Conservation (phyloP, 2,329 filamentous ascomycete species). For the Pseudogymnoascus sp. region DNA sequence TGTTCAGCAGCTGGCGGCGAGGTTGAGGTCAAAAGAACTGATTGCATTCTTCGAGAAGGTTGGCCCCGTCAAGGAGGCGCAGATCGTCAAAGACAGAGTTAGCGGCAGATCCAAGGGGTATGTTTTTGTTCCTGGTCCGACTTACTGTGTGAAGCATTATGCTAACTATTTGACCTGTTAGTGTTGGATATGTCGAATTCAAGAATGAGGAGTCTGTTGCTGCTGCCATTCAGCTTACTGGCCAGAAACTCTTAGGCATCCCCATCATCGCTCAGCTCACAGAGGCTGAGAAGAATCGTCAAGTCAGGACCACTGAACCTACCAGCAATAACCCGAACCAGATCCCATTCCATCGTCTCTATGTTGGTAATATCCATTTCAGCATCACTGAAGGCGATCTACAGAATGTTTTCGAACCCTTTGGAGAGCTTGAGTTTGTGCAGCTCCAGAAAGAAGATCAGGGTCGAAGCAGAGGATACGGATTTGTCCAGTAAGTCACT, state of each 20-base stretch:
- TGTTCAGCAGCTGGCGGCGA: constrained; percentile 93
- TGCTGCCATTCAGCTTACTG: constrained; percentile 93
- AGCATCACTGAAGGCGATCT: constrained; percentile 95
- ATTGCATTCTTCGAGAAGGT: constrained; percentile 94
- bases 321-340: constrained; percentile 65
- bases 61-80: constrained; percentile 89
- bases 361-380: constrained; percentile 99
- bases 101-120: constrained; percentile 97
- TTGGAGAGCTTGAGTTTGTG: constrained; percentile 94
- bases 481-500: constrained; percentile 86
- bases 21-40: constrained; percentile 83
- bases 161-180: constrained; percentile 40
- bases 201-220: constrained; percentile 90
- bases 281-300: constrained; percentile 98
- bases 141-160: constrained; percentile 10
- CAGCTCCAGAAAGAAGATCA: constrained; percentile 95
- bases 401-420: constrained; percentile 93
- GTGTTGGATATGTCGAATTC: constrained; percentile 99
- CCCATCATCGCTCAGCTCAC: constrained; percentile 97
- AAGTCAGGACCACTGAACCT: constrained; percentile 74
- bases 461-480: constrained; percentile 86
- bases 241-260: constrained; percentile 96
- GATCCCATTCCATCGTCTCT: constrained; percentile 93
- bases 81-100: constrained; percentile 96
- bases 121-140: constrained; percentile 27